phyloP scores from a whole-genome alignment of 208 protist species.

The Leishmania tropica region DNA sequence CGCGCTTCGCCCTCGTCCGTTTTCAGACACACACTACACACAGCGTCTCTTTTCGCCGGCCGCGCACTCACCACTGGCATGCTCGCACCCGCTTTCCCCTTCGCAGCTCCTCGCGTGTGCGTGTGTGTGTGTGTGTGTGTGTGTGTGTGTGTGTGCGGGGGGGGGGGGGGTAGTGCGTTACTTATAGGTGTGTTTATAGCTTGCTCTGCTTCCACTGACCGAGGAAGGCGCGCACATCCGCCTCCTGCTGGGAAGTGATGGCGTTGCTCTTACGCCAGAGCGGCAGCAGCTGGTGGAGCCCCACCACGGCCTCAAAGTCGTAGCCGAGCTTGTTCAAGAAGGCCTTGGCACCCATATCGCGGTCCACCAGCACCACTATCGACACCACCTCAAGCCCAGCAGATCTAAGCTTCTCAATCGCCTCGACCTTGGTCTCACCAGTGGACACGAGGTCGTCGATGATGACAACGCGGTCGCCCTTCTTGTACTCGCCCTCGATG shows the following conservation, averaged over 20 bases:
- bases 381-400: slow-evolving; percentile 87
- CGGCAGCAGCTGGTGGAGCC: slow-evolving; percentile 77
- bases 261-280: slow-evolving; percentile 68
- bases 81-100: background rate
- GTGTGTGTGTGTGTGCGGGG: no score
- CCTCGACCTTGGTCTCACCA: slow-evolving; percentile 95
- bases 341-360: slow-evolving; percentile 95
- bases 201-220: slow-evolving; percentile 62
- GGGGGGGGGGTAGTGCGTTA: background rate
- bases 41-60: background rate
- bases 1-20: background rate
- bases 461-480: slow-evolving; percentile 90
- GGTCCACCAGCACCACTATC: slow-evolving; percentile 95
- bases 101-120: background rate
- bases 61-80: background rate
- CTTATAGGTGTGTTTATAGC: slow-evolving; percentile 37
- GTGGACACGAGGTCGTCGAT: slow-evolving; percentile 97
- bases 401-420: slow-evolving; percentile 87
- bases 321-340: slow-evolving; percentile 85
- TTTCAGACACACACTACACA: background rate
- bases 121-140: no score
- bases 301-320: slow-evolving; percentile 84
- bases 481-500: slow-evolving; percentile 95
- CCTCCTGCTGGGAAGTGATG: slow-evolving; percentile 65
- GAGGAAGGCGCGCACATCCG: slow-evolving; percentile 64